Evolutionary conservation across 1,284 basidiomycete species (phyloP).

Genomic region (Moniliella sp.): DNA sequence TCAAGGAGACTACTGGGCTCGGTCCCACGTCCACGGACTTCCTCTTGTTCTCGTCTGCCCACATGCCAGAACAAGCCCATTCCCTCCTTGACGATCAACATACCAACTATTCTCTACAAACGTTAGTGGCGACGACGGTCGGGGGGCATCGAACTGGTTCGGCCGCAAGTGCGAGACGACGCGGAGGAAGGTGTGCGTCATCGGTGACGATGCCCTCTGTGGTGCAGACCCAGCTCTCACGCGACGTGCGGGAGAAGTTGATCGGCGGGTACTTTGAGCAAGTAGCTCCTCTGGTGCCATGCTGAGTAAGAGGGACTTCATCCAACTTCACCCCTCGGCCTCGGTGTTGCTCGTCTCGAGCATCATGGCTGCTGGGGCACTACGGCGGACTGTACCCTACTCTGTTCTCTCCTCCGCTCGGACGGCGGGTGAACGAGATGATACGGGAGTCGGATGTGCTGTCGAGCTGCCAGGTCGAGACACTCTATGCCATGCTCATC

Average conservation of each 20-base stretch:
- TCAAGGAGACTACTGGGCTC: too few species aligned
- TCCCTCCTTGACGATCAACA: slow-evolving; percentile 55
- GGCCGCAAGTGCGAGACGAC: too few species aligned
- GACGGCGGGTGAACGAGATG: slow-evolving; percentile 43
- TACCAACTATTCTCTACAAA: too few species aligned
- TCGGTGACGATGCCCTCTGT: slow-evolving; percentile 5
- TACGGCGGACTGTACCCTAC: slow-evolving; percentile 59
- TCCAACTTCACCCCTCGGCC: slow-evolving; percentile 47
- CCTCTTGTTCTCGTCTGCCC: slow-evolving; percentile 64
- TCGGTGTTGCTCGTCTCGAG: slow-evolving; percentile 69
- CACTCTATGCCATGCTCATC: slow-evolving; percentile 70
- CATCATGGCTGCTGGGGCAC: slow-evolving; percentile 72
- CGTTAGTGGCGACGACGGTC: slow-evolving; percentile 19
- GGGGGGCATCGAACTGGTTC: too few species aligned
- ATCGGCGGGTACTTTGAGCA: slow-evolving; percentile 76
- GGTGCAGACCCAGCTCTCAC: slow-evolving; percentile 12
- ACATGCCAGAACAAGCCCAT: slow-evolving; percentile 56
- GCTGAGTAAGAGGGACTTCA: slow-evolving; percentile 64
- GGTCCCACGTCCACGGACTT: slow-evolving; percentile 67
- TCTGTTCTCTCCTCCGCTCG: slow-evolving; percentile 65
- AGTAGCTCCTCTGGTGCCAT: slow-evolving; percentile 61
- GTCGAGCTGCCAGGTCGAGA: slow-evolving; percentile 60
- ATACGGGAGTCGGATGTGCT: slow-evolving; percentile 64
- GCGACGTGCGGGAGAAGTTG: slow-evolving; percentile 42
- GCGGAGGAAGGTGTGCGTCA: too few species aligned